These are phyloP conservation scores for Hypoxylon sp. DNA, from an alignment of 2,329 filamentous ascomycete genomes.

Conservation along the genomic window DNA sequence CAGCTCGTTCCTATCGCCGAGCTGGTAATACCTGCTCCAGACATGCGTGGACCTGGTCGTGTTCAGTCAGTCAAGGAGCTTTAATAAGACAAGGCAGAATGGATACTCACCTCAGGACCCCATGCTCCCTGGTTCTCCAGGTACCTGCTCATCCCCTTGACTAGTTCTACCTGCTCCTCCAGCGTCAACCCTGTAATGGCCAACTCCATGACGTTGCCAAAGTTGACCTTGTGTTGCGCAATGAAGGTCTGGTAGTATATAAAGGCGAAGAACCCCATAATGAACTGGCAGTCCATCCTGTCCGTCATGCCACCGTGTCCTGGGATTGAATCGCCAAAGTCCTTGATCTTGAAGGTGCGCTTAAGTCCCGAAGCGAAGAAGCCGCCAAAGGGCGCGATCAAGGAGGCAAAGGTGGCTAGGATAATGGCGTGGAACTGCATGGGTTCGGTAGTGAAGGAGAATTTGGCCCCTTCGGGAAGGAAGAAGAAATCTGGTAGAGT, in stretches of 20 bases:
- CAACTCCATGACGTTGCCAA: conserved; percentile 89
- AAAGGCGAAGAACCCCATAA: conserved; percentile 98
- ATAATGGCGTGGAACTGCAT: conserved; percentile 94
- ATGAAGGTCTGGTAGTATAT: conserved; percentile 99
- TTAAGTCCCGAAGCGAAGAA: conserved; percentile 99
- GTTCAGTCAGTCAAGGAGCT: conserved; percentile 2
- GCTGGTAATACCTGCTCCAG: conserved; percentile 51
- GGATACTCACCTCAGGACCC: conserved; percentile 54
- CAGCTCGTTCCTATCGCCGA: conserved; percentile 41
- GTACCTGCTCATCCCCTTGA: conserved; percentile 73
- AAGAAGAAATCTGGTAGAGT: conserved; percentile 71
- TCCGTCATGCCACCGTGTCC: conserved; percentile 98
- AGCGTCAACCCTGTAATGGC: conserved; percentile 89
- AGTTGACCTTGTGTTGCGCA: conserved; percentile 84
- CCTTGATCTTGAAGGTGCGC: conserved; percentile 99
- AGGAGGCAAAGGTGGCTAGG: conserved; percentile 91
- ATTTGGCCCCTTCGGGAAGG: conserved; percentile 56
- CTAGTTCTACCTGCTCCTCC: conserved; percentile 89
- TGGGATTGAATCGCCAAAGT: conserved; percentile 98
- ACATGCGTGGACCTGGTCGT: conserved; percentile 51
- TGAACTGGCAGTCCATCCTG: conserved; percentile 99
- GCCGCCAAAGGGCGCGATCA: conserved; percentile 96
- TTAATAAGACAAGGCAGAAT: neutral
- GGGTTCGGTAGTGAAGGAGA: conserved; percentile 81
- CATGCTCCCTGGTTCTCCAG: conserved; percentile 72